Evolutionary conservation across 495 filamentous ascomycete genomes (phyloP).

Genomic region (Cenococcum geophilum): DNA sequence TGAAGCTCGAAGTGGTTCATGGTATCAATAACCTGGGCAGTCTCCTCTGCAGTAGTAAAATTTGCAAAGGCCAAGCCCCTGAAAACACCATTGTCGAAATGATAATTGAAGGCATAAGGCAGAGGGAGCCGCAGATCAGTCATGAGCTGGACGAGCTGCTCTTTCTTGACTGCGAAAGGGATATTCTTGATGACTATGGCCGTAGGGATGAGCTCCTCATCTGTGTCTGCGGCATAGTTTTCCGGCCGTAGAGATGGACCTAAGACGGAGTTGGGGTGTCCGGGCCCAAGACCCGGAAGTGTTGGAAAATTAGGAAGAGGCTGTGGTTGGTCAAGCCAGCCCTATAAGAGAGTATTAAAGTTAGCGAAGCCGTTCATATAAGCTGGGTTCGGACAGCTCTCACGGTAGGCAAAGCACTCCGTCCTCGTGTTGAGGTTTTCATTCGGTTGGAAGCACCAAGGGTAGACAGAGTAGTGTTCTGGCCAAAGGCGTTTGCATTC

Average conservation of each 20-base stretch:
- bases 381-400: not conserved
- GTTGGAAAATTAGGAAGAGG: slow-evolving; percentile 19
- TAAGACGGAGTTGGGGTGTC: slow-evolving; percentile 20
- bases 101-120: slow-evolving; percentile 98
- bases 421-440: slow-evolving; percentile 18
- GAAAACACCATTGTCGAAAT: slow-evolving; percentile 98
- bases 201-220: slow-evolving; percentile 90
- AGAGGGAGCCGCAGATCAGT: slow-evolving; percentile 82
- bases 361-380: not conserved
- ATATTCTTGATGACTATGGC: slow-evolving; percentile 99
- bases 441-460: slow-evolving; percentile 21
- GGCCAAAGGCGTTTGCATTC: slow-evolving; percentile 29
- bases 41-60: slow-evolving; percentile 93
- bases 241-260: slow-evolving; percentile 43
- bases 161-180: slow-evolving; percentile 96
- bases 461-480: slow-evolving; percentile 20
- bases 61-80: slow-evolving; percentile 95
- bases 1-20: slow-evolving; percentile 95
- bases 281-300: slow-evolving; percentile 24
- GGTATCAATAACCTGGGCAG: slow-evolving; percentile 77
- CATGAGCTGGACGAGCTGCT: slow-evolving; percentile 88
- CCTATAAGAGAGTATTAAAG: slow-evolving; percentile 9
- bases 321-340: slow-evolving; percentile 31
- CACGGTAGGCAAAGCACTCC: slow-evolving; percentile 29
- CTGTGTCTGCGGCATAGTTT: slow-evolving; percentile 49